Percentiles rank a stretch among this genome's conserved stretches.
These are phyloP conservation scores for Cucurbita pepo DNA, from an alignment of 306 rosid genomes.

Conservation along the genomic window DNA sequence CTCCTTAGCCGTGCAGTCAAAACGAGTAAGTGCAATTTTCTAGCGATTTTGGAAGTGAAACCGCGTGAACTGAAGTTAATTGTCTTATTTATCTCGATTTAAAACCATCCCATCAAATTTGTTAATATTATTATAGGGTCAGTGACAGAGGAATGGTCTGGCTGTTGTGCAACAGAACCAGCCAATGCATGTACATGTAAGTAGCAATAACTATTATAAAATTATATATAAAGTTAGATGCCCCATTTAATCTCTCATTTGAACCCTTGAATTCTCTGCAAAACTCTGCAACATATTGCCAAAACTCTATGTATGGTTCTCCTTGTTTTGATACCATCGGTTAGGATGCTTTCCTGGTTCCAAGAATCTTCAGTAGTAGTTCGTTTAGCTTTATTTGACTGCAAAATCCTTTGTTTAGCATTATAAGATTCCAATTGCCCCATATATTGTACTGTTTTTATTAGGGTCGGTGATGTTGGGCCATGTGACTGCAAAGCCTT, in stretches of 20 bases:
- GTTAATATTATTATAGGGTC: slow-evolving; percentile 3
- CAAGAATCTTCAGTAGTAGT: background rate
- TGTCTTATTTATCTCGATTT: background rate
- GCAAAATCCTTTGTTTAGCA: background rate
- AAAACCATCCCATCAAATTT: slow-evolving; percentile 4
- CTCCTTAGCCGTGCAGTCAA: background rate
- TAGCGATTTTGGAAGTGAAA: background rate
- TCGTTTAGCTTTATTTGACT: slow-evolving; percentile 2
- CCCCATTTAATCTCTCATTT: background rate
- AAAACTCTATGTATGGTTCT: background rate
- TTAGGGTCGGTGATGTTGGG: slow-evolving; percentile 8
- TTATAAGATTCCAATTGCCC: background rate
- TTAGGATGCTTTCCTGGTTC: background rate
- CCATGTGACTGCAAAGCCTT: slow-evolving; percentile 6
- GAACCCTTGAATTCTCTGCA: background rate
- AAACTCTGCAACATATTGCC: slow-evolving; percentile 4
- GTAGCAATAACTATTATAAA: background rate
- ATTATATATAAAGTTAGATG: background rate
- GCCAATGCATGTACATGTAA: slow-evolving; percentile 7
- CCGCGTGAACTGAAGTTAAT: background rate
- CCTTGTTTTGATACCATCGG: background rate
- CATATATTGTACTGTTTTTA: background rate
- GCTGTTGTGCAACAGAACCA: slow-evolving; percentile 1
- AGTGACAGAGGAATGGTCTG: slow-evolving; percentile 4
- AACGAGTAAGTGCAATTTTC: slow-evolving; percentile 4